Evolutionary conservation across 1,284 basidiomycete genomes (phyloP).

Genomic region (Tylopilus sp.): DNA sequence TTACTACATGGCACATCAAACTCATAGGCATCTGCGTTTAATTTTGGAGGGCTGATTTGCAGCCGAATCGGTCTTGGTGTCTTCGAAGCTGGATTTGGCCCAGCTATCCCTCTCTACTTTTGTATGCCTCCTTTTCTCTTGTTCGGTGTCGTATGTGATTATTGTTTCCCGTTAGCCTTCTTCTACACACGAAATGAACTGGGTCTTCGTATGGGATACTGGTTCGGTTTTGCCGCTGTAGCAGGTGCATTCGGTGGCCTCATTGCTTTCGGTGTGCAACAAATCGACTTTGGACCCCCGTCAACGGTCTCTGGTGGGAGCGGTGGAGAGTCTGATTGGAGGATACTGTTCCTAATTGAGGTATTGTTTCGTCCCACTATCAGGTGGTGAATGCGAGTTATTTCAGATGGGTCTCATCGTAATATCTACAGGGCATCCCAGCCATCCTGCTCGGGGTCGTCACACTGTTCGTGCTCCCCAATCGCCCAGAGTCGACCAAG

Average conservation of each 20-base stretch:
- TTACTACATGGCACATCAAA: not conserved
- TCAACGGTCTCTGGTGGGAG: constrained; percentile 32
- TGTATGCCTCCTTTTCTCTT: constrained; percentile 56
- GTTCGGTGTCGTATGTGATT: not conserved
- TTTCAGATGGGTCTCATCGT: not conserved
- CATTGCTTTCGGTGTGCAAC: constrained; percentile 78
- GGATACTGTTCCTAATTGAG: constrained; percentile 83
- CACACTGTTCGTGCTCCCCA: constrained; percentile 75
- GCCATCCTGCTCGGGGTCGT: constrained; percentile 77
- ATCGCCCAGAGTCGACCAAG: constrained; percentile 80
- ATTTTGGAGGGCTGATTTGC: constrained; percentile 67
- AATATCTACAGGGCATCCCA: constrained; percentile 64
- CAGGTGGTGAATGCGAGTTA: not conserved
- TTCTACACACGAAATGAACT: constrained; percentile 81
- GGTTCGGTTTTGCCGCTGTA: constrained; percentile 84
- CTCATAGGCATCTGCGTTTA: constrained; percentile 67
- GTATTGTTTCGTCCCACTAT: constrained; percentile 41
- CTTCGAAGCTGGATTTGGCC: constrained; percentile 81
- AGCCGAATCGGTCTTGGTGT: constrained; percentile 72
- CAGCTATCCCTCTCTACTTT: constrained; percentile 79
- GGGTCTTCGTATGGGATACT: constrained; percentile 80
- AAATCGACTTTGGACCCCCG: constrained; percentile 52
- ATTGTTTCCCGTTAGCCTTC: constrained; percentile 57
- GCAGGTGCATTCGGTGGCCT: constrained; percentile 86
- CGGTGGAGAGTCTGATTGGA: constrained; percentile 59